These are phyloP conservation scores for Zea mays DNA, from an alignment of 176 grass and related monocot species.

Conservation along the genomic window DNA sequence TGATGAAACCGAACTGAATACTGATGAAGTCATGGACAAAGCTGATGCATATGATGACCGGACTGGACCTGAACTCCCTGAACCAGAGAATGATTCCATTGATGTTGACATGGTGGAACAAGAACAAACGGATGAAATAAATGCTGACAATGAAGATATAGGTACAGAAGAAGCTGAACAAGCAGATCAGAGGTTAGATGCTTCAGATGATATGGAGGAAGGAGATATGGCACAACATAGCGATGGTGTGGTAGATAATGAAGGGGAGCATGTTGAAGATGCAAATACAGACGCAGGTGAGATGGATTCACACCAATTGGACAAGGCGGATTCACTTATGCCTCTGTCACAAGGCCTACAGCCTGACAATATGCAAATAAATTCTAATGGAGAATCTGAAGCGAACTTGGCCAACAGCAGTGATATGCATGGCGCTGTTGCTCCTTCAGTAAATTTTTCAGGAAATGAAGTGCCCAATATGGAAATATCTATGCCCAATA, in stretches of 20 bases:
- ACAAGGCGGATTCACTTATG: slow-evolving; percentile 49
- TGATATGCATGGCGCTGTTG: slow-evolving; percentile 54
- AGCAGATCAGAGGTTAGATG: slow-evolving; percentile 45
- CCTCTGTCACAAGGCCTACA: slow-evolving; percentile 50
- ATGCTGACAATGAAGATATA: slow-evolving; percentile 45
- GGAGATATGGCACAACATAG: slow-evolving; percentile 42
- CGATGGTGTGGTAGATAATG: slow-evolving; percentile 39
- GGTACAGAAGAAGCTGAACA: slow-evolving; percentile 47
- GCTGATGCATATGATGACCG: slow-evolving; percentile 79
- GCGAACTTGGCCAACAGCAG: slow-evolving; percentile 67
- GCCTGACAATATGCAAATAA: slow-evolving; percentile 43
- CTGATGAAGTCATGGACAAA: slow-evolving; percentile 62
- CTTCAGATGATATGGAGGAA: slow-evolving; percentile 53
- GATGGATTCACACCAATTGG: slow-evolving; percentile 43
- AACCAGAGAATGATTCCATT: slow-evolving; percentile 55
- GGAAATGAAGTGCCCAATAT: slow-evolving; percentile 60
- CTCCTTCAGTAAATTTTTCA: slow-evolving; percentile 65
- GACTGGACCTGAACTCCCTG: slow-evolving; percentile 58
- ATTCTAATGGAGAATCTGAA: slow-evolving; percentile 64
- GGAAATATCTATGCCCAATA: slow-evolving; percentile 71
- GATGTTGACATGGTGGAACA: slow-evolving; percentile 59
- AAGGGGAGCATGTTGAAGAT: slow-evolving; percentile 55
- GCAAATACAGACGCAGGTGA: slow-evolving; percentile 51
- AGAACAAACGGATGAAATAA: slow-evolving; percentile 43
- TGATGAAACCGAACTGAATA: slow-evolving; percentile 51